Conservation (phyloP, 352 stramenopile species). For the Phytophthora europaea region DNA sequence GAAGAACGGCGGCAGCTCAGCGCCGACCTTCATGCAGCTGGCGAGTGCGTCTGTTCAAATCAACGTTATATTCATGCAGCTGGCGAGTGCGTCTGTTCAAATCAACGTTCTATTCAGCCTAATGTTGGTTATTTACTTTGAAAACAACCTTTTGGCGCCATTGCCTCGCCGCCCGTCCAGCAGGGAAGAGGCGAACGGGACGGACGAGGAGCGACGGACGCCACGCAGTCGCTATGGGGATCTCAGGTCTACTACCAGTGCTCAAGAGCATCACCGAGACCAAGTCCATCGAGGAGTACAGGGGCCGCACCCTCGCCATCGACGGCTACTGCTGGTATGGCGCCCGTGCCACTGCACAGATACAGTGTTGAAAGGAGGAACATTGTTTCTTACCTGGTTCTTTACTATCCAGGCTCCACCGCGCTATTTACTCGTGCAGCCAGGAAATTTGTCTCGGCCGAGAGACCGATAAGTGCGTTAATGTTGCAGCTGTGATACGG, state of each 20-base stretch:
- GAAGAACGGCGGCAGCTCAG: constrained; percentile 47
- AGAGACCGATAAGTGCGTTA: constrained; percentile 76
- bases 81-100: neutral
- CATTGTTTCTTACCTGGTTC: neutral
- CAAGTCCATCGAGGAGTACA: constrained; percentile 65
- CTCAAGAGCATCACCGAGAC: constrained; percentile 83
- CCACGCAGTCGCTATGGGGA: constrained; percentile 49
- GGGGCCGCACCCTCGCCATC: constrained; percentile 73
- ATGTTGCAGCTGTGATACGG: neutral
- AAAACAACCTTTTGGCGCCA: constrained; percentile 45
- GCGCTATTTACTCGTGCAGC: constrained; percentile 80
- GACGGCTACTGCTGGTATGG: constrained; percentile 88
- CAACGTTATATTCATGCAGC: constrained; percentile 5
- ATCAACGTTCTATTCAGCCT: constrained; percentile 3
- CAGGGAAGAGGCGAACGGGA: constrained; percentile 21
- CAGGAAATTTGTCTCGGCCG: constrained; percentile 77
- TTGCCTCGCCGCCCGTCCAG: constrained; percentile 42
- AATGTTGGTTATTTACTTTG: constrained; percentile 33
- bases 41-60: constrained; percentile 1
- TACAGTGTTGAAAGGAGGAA: neutral
- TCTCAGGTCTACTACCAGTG: constrained; percentile 66
- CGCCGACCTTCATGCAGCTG: constrained; percentile 25
- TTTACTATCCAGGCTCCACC: constrained; percentile 68
- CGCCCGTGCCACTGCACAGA: neutral
- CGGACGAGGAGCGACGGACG: neutral